A percentile compares a stretch with the other conserved stretches of the same genome.
These are phyloP conservation scores for Globisporangium emineosum DNA, from an alignment of 352 stramenopile genomes.

Conservation along the genomic window DNA sequence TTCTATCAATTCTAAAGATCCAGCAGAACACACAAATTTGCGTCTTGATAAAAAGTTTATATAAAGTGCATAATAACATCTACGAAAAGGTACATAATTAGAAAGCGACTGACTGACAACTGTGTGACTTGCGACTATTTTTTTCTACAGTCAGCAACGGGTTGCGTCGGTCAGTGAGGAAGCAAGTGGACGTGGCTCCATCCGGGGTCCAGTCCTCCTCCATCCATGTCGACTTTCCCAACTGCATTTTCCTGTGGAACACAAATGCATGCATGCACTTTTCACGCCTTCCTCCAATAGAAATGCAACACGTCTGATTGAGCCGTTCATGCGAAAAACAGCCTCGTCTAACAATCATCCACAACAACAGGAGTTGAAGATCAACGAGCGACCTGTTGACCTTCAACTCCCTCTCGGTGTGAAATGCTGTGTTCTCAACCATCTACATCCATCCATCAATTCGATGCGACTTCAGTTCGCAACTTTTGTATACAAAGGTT, in stretches of 20 bases:
- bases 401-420: not conserved
- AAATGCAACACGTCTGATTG: not conserved
- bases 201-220: too few relatives aligned
- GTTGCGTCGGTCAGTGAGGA: too few relatives aligned
- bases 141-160: too few relatives aligned
- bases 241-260: not conserved
- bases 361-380: too few relatives aligned
- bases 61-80: not conserved
- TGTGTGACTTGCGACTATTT: not conserved
- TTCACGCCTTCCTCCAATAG: not conserved
- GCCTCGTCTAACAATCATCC: not conserved
- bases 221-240: not conserved
- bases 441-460: not conserved
- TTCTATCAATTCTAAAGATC: too few relatives aligned
- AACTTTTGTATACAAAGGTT: too few relatives aligned
- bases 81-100: not conserved
- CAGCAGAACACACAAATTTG: too few relatives aligned
- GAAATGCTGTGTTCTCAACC: too few relatives aligned
- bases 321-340: constrained; percentile 2
- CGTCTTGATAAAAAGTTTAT: too few relatives aligned
- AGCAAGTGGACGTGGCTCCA: too few relatives aligned
- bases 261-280: not conserved
- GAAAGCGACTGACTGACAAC: too few relatives aligned
- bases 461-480: too few relatives aligned
- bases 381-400: not conserved